These are phyloP conservation scores for Talaromyces sp. DNA, from an alignment of 2,329 filamentous ascomycete species.

Conservation along the genomic window DNA sequence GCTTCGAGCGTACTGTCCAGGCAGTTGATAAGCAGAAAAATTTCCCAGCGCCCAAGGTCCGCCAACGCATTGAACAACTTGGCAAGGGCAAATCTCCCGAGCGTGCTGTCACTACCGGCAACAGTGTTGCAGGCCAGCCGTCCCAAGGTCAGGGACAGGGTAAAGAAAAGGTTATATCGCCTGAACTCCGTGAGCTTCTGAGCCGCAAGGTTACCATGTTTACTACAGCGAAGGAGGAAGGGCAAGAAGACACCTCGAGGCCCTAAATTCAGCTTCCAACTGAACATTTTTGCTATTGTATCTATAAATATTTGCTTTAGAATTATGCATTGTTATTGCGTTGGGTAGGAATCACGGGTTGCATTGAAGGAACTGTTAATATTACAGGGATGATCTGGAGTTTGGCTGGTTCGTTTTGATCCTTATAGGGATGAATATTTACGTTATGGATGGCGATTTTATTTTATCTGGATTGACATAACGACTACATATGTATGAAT, in stretches of 20 bases:
- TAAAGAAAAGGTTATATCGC: conserved; percentile 52
- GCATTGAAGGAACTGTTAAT: not conserved
- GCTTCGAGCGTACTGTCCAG: conserved; percentile 83
- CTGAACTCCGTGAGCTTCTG: conserved; percentile 57
- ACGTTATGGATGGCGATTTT: not conserved
- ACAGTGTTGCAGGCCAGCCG: conserved; percentile 14
- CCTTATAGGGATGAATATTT: not conserved
- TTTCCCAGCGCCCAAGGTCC: conserved; percentile 58
- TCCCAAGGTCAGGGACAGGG: conserved; percentile 20
- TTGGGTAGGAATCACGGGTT: not conserved
- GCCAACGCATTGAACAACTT: conserved; percentile 40
- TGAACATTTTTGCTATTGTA: not conserved
- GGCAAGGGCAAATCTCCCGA: conserved; percentile 28
- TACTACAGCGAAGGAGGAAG: not conserved
- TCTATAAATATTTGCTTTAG: not conserved
- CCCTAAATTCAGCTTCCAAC: not conserved
- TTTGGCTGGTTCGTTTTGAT: not conserved
- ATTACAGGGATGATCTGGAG: no score
- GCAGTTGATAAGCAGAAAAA: conserved; percentile 87
- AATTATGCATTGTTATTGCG: not conserved
- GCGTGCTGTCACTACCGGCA: conserved; percentile 16
- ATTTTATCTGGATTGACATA: not conserved
- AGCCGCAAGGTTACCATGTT: conserved; percentile 42
- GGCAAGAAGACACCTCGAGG: not conserved
- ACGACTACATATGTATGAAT: no score